Percentiles rank a stretch among this genome's conserved stretches.
These are phyloP conservation scores for Aureobasidium pullulans DNA, from an alignment of 2,329 filamentous ascomycete species.

Conservation along the genomic window DNA sequence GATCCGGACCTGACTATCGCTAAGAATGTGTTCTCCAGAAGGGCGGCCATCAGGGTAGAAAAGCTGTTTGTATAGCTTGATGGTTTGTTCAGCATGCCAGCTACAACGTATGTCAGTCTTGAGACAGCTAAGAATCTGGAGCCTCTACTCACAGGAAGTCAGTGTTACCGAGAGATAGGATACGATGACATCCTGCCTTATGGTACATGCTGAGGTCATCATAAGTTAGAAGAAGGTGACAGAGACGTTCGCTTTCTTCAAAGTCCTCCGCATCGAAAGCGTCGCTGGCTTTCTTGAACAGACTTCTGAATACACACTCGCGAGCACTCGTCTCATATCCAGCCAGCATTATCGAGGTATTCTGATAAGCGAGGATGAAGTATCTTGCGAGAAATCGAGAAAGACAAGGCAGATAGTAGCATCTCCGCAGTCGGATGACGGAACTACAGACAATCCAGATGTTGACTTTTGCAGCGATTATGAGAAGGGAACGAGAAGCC, in stretches of 20 bases:
- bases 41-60: not conserved
- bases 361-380: not conserved
- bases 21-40: not conserved
- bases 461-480: not conserved
- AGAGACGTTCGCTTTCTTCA: not conserved
- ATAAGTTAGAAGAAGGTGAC: not conserved
- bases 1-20: not conserved
- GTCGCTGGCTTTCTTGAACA: not conserved
- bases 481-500: not conserved
- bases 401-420: not conserved
- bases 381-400: not conserved
- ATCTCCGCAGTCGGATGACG: not conserved
- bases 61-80: not conserved
- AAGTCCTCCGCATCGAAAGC: not conserved
- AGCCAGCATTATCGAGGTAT: not conserved
- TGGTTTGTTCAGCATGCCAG: conserved; percentile 3
- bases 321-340: conserved; percentile 1
- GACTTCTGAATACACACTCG: not conserved
- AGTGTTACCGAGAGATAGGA: not conserved
- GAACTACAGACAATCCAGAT: not conserved
- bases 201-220: conserved; percentile 2
- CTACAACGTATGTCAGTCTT: not conserved
- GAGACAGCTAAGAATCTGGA: not conserved
- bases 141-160: conserved; percentile 1
- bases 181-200: conserved; percentile 8